phyloP scores from a whole-genome alignment of 202 grass and related monocot genomes.

The Schoenoplectus triqueter region DNA sequence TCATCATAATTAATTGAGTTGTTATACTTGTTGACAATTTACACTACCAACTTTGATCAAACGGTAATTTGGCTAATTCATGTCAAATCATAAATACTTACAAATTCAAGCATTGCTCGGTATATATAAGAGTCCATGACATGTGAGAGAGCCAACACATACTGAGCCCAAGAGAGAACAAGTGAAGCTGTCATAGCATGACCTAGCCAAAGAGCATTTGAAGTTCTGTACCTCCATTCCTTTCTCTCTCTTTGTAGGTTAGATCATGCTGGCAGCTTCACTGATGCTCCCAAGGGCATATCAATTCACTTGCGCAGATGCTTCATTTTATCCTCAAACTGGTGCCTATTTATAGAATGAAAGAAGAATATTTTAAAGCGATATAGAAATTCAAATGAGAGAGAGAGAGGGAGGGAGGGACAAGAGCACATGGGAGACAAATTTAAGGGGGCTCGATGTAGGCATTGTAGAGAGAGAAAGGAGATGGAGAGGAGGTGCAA shows the following conservation, averaged over 20 bases:
- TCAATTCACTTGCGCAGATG: slow-evolving; percentile 24
- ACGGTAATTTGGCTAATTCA: no score
- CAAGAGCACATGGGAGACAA: slow-evolving; percentile 41
- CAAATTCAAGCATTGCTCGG: no score
- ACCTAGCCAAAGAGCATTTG: slow-evolving; percentile 48
- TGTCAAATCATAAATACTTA: no score
- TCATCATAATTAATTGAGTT: no score
- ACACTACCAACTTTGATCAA: no score
- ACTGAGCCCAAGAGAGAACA: slow-evolving; percentile 59
- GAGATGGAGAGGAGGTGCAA: background rate
- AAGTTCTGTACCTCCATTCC: background rate
- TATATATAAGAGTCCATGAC: no score
- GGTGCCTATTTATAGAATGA: slow-evolving; percentile 39
- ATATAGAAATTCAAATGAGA: slow-evolving; percentile 20
- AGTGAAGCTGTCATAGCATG: slow-evolving; percentile 98
- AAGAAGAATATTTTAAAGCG: background rate
- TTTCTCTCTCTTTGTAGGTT: slow-evolving; percentile 23
- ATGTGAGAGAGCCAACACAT: background rate
- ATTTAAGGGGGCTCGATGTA: slow-evolving; percentile 41
- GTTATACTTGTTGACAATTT: no score
- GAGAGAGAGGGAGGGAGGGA: background rate
- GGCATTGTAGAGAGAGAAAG: background rate
- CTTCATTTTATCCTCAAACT: background rate
- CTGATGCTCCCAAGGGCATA: slow-evolving; percentile 63
- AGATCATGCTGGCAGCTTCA: slow-evolving; percentile 99